phyloP scores from a whole-genome alignment of 1,284 basidiomycete genomes.

The Puccinia brachypodii region DNA sequence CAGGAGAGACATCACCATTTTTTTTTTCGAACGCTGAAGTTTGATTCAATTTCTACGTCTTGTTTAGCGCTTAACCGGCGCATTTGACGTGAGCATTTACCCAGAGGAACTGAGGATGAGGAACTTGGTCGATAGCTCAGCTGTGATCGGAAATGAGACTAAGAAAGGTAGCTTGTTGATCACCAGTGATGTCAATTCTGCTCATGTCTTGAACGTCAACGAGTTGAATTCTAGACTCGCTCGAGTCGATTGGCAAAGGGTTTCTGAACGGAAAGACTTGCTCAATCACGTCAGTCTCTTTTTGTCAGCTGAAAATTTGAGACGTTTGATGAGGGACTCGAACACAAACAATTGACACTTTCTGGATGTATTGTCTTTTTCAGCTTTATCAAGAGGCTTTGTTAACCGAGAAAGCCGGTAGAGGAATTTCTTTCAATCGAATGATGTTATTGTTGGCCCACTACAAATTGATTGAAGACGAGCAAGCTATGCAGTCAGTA shows the following conservation, averaged over 20 bases:
- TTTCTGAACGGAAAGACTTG: background rate
- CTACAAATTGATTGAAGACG: constrained; percentile 86
- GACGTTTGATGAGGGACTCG: background rate
- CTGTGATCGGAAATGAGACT: background rate
- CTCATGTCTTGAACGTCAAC: background rate
- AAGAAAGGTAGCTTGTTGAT: background rate
- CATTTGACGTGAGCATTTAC: constrained; percentile 61
- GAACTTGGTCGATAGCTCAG: constrained; percentile 59
- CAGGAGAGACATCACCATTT: background rate
- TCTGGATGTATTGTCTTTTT: background rate
- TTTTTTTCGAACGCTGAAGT: constrained; percentile 47
- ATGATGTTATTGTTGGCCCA: constrained; percentile 88
- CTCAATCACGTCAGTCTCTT: constrained; percentile 8
- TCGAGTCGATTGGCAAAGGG: no score
- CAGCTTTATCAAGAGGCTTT: constrained; percentile 78
- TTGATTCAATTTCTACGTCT: background rate
- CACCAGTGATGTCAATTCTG: background rate
- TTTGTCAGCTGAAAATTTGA: background rate
- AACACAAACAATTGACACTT: background rate
- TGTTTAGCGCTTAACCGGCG: constrained; percentile 23
- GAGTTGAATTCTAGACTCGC: background rate
- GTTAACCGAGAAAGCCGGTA: constrained; percentile 64
- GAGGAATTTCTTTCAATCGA: constrained; percentile 84
- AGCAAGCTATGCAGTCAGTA: constrained; percentile 48
- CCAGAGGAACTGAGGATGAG: constrained; percentile 67